phyloP scores from a whole-genome alignment of 352 stramenopile species.

The Hyaloperonospora brassicae region DNA sequence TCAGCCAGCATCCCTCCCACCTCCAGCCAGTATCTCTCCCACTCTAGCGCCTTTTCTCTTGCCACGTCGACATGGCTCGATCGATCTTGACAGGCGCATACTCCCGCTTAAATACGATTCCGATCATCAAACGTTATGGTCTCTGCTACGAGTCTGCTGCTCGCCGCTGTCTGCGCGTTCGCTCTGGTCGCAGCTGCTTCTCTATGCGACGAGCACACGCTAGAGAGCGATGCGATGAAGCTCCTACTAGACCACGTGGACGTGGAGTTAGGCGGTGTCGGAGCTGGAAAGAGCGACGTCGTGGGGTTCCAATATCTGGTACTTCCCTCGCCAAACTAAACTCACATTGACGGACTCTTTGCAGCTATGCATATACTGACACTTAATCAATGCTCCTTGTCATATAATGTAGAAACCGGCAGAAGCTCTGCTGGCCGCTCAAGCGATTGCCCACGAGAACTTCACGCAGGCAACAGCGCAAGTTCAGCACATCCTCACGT shows the following conservation, averaged over 20 bases:
- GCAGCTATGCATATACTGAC: background rate
- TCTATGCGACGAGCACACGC: constrained; percentile 38
- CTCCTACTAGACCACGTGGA: constrained; percentile 49
- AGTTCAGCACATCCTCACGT: constrained; percentile 59
- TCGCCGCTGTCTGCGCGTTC: constrained; percentile 1
- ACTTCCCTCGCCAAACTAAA: constrained; percentile 1
- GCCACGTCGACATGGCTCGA: no score
- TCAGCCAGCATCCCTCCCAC: no score
- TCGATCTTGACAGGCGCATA: no score
- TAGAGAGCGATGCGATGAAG: constrained; percentile 37
- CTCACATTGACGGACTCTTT: background rate
- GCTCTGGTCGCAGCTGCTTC: constrained; percentile 6
- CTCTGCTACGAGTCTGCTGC: no score
- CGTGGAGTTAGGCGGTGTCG: constrained; percentile 59
- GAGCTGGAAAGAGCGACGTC: constrained; percentile 32
- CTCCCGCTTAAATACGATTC: no score
- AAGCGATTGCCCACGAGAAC: constrained; percentile 73
- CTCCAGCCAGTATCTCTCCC: no score
- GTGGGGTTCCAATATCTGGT: constrained; percentile 80
- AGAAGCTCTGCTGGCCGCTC: constrained; percentile 66
- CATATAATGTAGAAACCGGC: constrained; percentile 39
- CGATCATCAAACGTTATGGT: no score
- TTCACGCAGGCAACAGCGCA: constrained; percentile 52
- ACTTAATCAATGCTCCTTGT: no score
- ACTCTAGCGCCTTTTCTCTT: no score